phyloP scores from a whole-genome alignment of 352 stramenopile genomes.

The Phytophthora podocarpi region DNA sequence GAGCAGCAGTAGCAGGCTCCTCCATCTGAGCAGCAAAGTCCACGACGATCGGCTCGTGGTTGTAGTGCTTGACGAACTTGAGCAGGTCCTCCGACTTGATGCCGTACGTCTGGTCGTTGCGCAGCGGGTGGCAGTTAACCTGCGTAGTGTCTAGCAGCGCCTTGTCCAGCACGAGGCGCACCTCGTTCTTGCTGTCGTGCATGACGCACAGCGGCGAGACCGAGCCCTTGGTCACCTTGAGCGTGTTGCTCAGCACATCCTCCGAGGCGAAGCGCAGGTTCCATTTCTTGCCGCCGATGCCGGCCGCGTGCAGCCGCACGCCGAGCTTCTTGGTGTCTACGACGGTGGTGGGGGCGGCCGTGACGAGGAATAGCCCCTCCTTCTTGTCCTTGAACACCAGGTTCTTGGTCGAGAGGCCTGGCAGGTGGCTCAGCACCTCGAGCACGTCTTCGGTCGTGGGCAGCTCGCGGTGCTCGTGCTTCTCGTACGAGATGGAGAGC shows the following conservation, averaged over 20 bases:
- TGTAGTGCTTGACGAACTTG: constrained; percentile 86
- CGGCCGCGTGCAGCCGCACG: constrained; percentile 69
- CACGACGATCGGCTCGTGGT: constrained; percentile 89
- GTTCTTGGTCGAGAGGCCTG: constrained; percentile 94
- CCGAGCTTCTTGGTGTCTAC: constrained; percentile 94
- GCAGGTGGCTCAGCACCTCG: constrained; percentile 78
- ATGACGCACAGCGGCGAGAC: constrained; percentile 93
- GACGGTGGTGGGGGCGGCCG: constrained; percentile 73
- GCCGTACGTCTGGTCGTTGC: constrained; percentile 93
- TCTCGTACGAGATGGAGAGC: constrained; percentile 62
- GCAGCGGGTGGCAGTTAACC: constrained; percentile 92
- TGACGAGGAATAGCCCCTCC: constrained; percentile 96
- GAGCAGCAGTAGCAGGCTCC: constrained; percentile 20
- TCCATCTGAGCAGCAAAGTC: constrained; percentile 73
- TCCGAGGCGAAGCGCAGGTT: constrained; percentile 95
- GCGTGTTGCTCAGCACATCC: constrained; percentile 76
- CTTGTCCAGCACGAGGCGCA: constrained; percentile 95
- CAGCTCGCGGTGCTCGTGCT: constrained; percentile 60
- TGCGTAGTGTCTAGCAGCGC: constrained; percentile 73
- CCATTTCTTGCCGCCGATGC: constrained; percentile 83
- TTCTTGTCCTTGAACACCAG: constrained; percentile 99
- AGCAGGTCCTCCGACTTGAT: constrained; percentile 81
- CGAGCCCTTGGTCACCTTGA: constrained; percentile 93
- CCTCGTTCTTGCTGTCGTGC: constrained; percentile 82
- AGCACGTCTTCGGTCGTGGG: constrained; percentile 79